Evolutionary conservation across 371 early-diverging fungal species (phyloP), one percentile per base, ranked within the genome.

Genomic region (Rhizopus delemar): DNA sequence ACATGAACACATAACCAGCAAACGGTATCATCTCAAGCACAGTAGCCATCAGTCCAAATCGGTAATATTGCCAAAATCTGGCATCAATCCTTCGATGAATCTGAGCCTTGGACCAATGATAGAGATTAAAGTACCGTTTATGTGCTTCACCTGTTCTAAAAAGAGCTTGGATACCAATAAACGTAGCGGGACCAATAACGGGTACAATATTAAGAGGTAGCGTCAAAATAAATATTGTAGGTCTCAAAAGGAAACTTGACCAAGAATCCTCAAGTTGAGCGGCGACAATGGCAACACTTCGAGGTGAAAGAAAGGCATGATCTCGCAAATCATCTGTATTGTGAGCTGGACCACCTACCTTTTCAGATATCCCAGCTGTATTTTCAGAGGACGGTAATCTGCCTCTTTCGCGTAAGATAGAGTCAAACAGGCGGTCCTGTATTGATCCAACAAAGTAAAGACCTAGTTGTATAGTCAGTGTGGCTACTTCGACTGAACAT

Each of bases 1-100:
- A 78, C 43, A 69, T 64, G 51, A 78, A 78, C 41, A 74, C 35
- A 57, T 69, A 74, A 1, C 78, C 78, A 15, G 61, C 61, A 69
- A 74, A 70, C 9, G 78, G 78, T 7, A 74, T 56, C 78, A 78
- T 78, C 36, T 78, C 78, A 45, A 78, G 49, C 0, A 59, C 48
- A 29, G 67, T 66, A 2, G 78, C 73, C 8, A 78, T 65, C 32
- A 78, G 39, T 31, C 78, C 78, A 62, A 74, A 78, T n/a, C 62
- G 60, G 3, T 68, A 67, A 52, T 78, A 78, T 15, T 71, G 62
- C 70, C 69, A 69, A 28, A 68, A 74, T 3, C 55, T 52, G 4
- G 53, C n/a, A 36, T 76, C 70, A 22, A 74, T 56, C 2, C 67
- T 59, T 9, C 66, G 60, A 45, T 78, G 71, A 16, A 75, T 58